phyloP scores from a whole-genome alignment of 176 grass and related monocot species.

The Aegilops bicornis region DNA sequence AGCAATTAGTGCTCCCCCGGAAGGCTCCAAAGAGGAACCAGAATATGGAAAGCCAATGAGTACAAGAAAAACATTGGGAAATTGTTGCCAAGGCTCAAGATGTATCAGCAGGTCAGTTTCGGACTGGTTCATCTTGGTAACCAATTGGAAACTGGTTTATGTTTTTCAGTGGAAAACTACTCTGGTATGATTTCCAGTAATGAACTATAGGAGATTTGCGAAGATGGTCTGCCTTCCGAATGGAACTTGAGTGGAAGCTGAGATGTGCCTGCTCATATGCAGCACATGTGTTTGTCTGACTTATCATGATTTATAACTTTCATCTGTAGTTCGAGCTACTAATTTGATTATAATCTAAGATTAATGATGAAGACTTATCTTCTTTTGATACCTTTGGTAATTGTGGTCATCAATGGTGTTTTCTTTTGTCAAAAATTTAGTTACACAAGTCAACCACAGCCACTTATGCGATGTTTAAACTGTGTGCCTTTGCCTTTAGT shows the following conservation, averaged over 20 bases:
- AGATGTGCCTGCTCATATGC: neutral
- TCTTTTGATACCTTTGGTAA: neutral
- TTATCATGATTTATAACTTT: slow-evolving; percentile 15
- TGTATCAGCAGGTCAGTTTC: slow-evolving; percentile 19
- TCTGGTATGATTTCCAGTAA: neutral
- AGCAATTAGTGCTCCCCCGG: neutral
- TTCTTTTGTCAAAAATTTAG: neutral
- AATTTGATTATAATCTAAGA: slow-evolving; percentile 1
- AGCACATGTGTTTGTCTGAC: neutral
- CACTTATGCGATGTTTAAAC: neutral
- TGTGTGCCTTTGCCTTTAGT: neutral
- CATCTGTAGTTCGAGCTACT: neutral
- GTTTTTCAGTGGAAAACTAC: neutral
- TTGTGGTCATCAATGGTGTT: neutral
- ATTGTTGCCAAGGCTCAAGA: neutral
- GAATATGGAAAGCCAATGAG: neutral
- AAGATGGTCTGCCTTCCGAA: neutral
- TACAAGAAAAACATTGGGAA: neutral
- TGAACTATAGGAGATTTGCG: neutral
- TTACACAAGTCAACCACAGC: neutral
- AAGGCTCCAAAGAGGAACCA: neutral
- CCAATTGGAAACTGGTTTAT: slow-evolving; percentile 23
- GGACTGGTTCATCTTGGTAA: neutral
- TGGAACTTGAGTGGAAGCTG: neutral
- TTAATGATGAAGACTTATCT: neutral